A percentile compares a stretch with the other conserved stretches of the same genome.
These are phyloP conservation scores for Paramecium pentaurelia DNA, from an alignment of 73 alveolate genomes.

Conservation along the genomic window DNA sequence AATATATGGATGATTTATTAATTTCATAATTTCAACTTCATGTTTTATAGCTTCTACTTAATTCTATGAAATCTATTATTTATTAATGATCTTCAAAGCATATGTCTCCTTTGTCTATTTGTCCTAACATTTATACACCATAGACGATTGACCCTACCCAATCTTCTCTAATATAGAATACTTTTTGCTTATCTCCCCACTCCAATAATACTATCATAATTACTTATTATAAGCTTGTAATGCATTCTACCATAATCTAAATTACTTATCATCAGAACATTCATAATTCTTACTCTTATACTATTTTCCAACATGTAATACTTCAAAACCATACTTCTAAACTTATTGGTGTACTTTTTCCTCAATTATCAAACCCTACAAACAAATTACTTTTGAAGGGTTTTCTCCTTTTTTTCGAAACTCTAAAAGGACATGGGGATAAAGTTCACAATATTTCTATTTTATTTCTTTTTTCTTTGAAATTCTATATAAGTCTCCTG, in stretches of 20 bases:
- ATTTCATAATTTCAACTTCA: conserved; percentile 12
- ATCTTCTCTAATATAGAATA: background rate
- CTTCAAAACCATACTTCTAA: conserved; percentile 32
- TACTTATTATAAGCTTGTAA: background rate
- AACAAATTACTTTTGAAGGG: background rate
- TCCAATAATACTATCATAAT: background rate
- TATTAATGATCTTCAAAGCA: background rate
- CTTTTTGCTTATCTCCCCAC: conserved; percentile 37
- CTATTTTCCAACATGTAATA: background rate
- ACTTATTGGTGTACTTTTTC: background rate
- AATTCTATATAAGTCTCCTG: background rate
- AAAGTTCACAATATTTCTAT: background rate
- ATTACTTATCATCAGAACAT: background rate
- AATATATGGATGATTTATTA: conserved; percentile 40
- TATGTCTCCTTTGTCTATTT: background rate
- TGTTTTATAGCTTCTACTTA: background rate
- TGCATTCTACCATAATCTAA: background rate
- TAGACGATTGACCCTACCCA: background rate
- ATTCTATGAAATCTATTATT: background rate
- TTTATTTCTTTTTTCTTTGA: background rate
- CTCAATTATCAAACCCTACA: background rate
- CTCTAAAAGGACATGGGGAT: background rate
- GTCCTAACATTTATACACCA: conserved; percentile 12
- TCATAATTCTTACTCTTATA: background rate
- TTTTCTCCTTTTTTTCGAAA: background rate